Percentiles rank a stretch among this genome's conserved stretches.
Conservation (phyloP, 2,329 filamentous ascomycete genomes). For the Tolypocladium sp. region DNA sequence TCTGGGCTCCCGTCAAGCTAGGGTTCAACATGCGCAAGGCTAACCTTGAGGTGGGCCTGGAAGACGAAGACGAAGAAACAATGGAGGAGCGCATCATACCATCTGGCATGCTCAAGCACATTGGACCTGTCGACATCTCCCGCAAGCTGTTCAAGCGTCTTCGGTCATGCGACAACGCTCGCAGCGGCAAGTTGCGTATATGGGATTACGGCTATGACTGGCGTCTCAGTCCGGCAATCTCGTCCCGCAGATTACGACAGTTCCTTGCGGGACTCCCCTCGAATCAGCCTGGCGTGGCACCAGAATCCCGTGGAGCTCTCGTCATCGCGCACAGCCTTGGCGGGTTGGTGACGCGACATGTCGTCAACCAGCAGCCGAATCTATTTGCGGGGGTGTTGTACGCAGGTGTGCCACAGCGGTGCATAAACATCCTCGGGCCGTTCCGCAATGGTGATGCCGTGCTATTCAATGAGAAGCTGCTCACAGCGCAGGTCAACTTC, state of each 20-base stretch:
- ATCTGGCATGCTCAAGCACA: slow-evolving; percentile 81
- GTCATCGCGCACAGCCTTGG: slow-evolving; percentile 84
- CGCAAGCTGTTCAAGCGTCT: slow-evolving; percentile 72
- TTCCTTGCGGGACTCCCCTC: slow-evolving; percentile 69
- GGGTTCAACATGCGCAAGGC: slow-evolving; percentile 87
- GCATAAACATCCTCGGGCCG: slow-evolving; percentile 85
- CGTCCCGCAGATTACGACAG: slow-evolving; percentile 61
- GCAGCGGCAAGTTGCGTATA: slow-evolving; percentile 61
- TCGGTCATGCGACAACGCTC: slow-evolving; percentile 63
- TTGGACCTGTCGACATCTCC: slow-evolving; percentile 86
- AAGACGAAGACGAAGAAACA: slow-evolving; percentile 70
- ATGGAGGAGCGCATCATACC: slow-evolving; percentile 80
- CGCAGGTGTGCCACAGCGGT: slow-evolving; percentile 75
- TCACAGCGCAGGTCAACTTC: slow-evolving; percentile 91
- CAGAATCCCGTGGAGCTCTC: slow-evolving; percentile 56
- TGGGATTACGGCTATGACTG: slow-evolving; percentile 95
- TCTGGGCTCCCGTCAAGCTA: slow-evolving; percentile 92
- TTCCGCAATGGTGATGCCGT: slow-evolving; percentile 89
- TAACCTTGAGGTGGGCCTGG: slow-evolving; percentile 77
- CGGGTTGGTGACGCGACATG: slow-evolving; percentile 79
- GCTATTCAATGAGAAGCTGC: slow-evolving; percentile 75
- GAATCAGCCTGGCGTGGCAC: slow-evolving; percentile 50
- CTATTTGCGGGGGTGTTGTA: slow-evolving; percentile 82
- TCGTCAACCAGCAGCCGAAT: slow-evolving; percentile 75
- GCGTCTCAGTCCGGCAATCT: slow-evolving; percentile 72